These are phyloP conservation scores for Pleurotus citrinopileatus DNA, from an alignment of 768 basidiomycete species.

Conservation along the genomic window DNA sequence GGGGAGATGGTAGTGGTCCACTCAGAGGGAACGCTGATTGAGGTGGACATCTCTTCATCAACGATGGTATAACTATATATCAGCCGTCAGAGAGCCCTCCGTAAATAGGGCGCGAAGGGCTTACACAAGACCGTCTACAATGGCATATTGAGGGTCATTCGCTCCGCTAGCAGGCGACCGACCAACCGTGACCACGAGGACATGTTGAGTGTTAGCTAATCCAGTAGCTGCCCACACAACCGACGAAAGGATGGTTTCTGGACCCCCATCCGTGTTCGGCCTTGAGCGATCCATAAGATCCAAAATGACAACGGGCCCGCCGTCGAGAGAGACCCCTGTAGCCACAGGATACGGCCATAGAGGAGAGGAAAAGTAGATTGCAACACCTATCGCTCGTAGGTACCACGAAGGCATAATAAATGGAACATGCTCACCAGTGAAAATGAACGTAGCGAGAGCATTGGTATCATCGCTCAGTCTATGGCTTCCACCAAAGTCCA, in stretches of 20 bases:
- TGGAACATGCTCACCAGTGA: conserved; percentile 10
- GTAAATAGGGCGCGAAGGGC: too few relatives aligned
- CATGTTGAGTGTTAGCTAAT: conserved; percentile 12
- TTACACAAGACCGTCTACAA: conserved; percentile 16
- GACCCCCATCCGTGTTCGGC: not conserved
- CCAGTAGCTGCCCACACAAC: conserved; percentile 12
- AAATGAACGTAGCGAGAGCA: conserved; percentile 13
- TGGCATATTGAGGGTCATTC: conserved; percentile 1
- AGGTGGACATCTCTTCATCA: not conserved
- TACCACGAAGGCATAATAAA: not conserved
- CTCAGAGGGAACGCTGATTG: too few relatives aligned
- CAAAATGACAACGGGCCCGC: not conserved
- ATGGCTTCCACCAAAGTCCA: conserved; percentile 14
- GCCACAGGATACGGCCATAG: conserved; percentile 15
- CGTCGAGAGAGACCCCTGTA: conserved; percentile 11
- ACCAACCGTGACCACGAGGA: conserved; percentile 10
- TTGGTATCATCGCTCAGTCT: conserved; percentile 4
- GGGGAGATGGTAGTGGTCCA: too few relatives aligned
- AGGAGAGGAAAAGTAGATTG: conserved; percentile 14
- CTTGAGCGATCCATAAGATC: conserved; percentile 11
- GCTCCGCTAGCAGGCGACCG: not conserved
- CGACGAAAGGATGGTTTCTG: conserved; percentile 5
- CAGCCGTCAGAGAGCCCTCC: too few relatives aligned
- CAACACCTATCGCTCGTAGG: conserved; percentile 9
- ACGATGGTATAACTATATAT: too few relatives aligned